phyloP scores from a whole-genome alignment of 495 filamentous ascomycete species.

The Cercophora sp. region DNA sequence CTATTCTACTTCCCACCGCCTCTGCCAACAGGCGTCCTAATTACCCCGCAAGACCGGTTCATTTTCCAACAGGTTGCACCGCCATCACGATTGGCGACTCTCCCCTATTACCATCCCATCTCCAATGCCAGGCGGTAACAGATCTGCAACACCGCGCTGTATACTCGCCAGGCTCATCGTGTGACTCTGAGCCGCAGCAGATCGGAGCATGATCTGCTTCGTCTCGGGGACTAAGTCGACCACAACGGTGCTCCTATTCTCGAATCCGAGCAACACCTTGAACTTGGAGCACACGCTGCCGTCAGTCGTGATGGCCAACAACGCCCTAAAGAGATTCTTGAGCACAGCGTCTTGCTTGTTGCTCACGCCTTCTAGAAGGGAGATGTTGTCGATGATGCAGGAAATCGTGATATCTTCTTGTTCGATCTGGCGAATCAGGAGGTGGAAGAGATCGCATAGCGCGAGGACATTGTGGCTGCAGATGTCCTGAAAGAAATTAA shows the following conservation, averaged over 20 bases:
- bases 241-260: not conserved
- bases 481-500: not conserved
- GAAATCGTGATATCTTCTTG: not conserved
- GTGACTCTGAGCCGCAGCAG: not conserved
- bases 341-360: not conserved
- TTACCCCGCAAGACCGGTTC: too few species aligned
- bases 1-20: too few species aligned
- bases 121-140: not conserved
- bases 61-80: not conserved
- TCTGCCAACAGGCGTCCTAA: too few species aligned
- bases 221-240: not conserved
- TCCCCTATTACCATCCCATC: not conserved
- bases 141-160: not conserved
- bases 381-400: not conserved
- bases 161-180: not conserved
- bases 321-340: not conserved
- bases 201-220: not conserved
- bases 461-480: not conserved
- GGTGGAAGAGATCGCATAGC: not conserved
- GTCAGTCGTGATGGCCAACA: not conserved
- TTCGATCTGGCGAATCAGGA: not conserved
- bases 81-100: not conserved
- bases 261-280: not conserved
- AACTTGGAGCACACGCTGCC: not conserved
- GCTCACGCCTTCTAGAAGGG: not conserved